Base-by-base conservation (phyloP, 106 monocot species). In the Acorus calamus region DNA sequence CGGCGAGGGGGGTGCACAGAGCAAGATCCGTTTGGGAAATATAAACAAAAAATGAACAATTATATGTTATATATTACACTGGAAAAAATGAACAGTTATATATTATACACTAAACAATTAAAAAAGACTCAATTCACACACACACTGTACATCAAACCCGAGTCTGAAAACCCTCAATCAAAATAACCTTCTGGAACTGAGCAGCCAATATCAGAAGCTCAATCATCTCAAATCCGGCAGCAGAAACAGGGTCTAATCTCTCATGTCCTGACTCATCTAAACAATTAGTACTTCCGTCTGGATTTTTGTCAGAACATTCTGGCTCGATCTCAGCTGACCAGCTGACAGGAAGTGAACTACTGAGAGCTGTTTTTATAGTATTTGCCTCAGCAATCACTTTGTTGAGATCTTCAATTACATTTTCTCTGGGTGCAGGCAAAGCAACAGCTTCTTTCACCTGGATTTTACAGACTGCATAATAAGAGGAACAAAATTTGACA, bases 121-220 rank as follows among this genome's bases (percentile, higher is more conserved):
- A 28, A 28, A 28, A 0, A 28, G 28, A 28, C 28, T 28, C 28
- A 28, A n/a, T 28, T 28, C 28, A 28, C 28, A 28, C 28, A 28
- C 28, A 28, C 28, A 28, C 28, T 28, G 28, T 28, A 28, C 28
- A 28, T 28, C 28, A 28, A 28, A 28, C 28, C 28, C 28, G 28
- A 28, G 47, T 45, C 7, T 11, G 65, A 44, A 13, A 42, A 12
- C 9, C 46, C 4, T 4, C 9, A 7, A 57, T 28, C 3, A 60
- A 49, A 56, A 51, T 75, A 48, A 79, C 84, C 54, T 77, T 84
- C 9, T 67, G 69, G 8, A 84, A 71, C 57, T 75, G 66, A 43
- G 79, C 69, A 53, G 86, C 86, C 44, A 94, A 62, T 51, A 86
- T 67, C 59, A 94, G 74, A 28, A 94, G 89, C 72, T 89, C 94